Evolutionary conservation across 73 alveolate genomes (phyloP).

Genomic region (Blepharisma stoltei): DNA sequence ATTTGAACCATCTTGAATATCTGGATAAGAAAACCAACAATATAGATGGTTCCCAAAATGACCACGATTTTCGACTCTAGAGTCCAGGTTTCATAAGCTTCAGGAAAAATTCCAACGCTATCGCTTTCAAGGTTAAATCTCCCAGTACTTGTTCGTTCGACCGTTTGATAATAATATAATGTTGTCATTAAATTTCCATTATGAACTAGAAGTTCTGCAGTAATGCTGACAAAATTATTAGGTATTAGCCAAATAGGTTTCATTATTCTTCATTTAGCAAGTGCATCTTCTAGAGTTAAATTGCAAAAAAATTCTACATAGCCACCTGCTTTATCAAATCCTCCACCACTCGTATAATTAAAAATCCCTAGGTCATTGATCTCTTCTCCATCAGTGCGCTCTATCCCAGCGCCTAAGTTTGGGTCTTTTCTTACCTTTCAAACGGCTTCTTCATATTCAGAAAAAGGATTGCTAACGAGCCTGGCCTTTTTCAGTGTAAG

Average conservation of each 20-base stretch:
- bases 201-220: conserved; percentile 49
- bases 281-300: conserved; percentile 32
- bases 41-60: conserved; percentile 23
- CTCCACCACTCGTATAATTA: conserved; percentile 30
- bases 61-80: background rate
- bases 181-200: conserved; percentile 42
- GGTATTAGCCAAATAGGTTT: conserved; percentile 33
- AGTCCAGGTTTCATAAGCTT: background rate
- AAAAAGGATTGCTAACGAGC: background rate
- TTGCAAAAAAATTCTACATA: conserved; percentile 37
- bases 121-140: conserved; percentile 2
- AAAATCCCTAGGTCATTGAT: conserved; percentile 23
- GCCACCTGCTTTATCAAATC: conserved; percentile 48
- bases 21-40: conserved; percentile 21
- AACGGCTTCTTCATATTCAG: background rate
- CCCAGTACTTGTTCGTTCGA: conserved; percentile 42
- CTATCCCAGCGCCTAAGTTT: background rate
- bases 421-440: conserved; percentile 18
- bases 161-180: conserved; percentile 5
- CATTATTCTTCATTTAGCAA: conserved; percentile 4
- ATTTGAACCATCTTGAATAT: background rate
- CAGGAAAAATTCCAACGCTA: conserved; percentile 23
- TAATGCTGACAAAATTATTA: conserved; percentile 27
- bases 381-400: conserved; percentile 22
- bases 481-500: conserved; percentile 34